A percentile compares a stretch with the other conserved stretches of the same genome.
phyloP scores from a whole-genome alignment of 352 stramenopile genomes.

The Phytophthora pistaciae region DNA sequence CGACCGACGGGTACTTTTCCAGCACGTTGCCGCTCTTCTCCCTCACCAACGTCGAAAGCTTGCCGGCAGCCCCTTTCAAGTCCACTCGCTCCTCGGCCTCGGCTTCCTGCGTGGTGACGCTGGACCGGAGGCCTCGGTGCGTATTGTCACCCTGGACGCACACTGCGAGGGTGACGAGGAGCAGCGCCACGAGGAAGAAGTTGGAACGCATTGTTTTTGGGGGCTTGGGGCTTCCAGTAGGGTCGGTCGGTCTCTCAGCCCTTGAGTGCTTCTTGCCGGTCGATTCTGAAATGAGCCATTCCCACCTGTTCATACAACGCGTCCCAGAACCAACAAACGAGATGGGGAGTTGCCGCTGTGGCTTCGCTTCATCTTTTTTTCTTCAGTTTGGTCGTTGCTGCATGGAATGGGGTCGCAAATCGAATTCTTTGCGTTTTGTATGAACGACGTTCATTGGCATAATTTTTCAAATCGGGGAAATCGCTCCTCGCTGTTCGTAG shows the following conservation, averaged over 20 bases:
- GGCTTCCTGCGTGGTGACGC: not conserved
- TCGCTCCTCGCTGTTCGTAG: slow-evolving; percentile 2
- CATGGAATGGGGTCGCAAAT: not conserved
- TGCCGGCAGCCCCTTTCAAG: not conserved
- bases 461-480: slow-evolving; percentile 5
- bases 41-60: slow-evolving; percentile 4
- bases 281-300: slow-evolving; percentile 5
- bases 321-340: slow-evolving; percentile 1
- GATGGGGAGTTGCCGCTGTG: not conserved
- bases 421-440: not conserved
- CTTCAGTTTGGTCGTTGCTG: slow-evolving; percentile 2
- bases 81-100: not conserved
- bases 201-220: slow-evolving; percentile 15
- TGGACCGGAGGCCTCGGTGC: slow-evolving; percentile 18
- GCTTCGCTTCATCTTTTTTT: not conserved
- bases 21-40: not conserved
- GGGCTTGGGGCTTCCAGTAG: not conserved
- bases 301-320: slow-evolving; percentile 1
- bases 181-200: slow-evolving; percentile 12
- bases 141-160: slow-evolving; percentile 5
- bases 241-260: not conserved
- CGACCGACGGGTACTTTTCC: not conserved
- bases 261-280: not conserved
- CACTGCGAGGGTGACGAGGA: slow-evolving; percentile 7
- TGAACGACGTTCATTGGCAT: not conserved